Evolutionary conservation across 2,329 filamentous ascomycete genomes (phyloP), one percentile per base, ranked within the genome.

Genomic region (Metarhizium rileyi): DNA sequence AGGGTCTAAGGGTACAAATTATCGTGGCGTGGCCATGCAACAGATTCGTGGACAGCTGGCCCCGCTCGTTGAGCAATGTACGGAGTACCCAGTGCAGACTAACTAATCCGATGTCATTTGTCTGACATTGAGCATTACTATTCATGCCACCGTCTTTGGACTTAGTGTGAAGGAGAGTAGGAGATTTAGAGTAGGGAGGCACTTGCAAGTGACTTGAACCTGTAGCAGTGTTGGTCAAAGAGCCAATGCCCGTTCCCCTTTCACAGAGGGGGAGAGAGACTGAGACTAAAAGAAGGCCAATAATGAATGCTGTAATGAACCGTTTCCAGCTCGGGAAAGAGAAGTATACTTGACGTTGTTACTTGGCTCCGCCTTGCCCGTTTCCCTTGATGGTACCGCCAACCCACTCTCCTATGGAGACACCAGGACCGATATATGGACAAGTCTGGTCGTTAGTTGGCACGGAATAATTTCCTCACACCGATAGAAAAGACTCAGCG

Each of bases 321-420:
- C 74, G 46, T 64, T 59, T 1, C 72, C 72, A 2, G 75, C 52
- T 52, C 75, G 77, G 1, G 73, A 65, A 50, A 74, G 54, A 4
- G 69, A 68, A 50, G 77, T 73, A 35, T 77, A 74, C 53, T 77
- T 77, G 59, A 77, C 59, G 48, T 77, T 77, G 63, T 77, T 77
- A 38, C 63, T 70, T 6, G 73, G 70, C 44, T 71, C 69, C 77
- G 1, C 74, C 74, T 52, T 74, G 75, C 28, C 73, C 74, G 55
- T 76, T 75, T 55, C 74, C 73, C 55, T 75, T 74, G 61, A 73
- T 56, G 10, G 68, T 72, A 3, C 62, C 65, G 56, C 76, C 67
- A 43, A 75, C 71, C 73, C 73, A 77, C 52, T 77, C 74, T 42
- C 69, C 74, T 4, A 76, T 58, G 14, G 74, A 73, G 1, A 75